Percentiles rank a stretch among this genome's conserved stretches.
phyloP scores from a whole-genome alignment of 2,329 filamentous ascomycete species.

The Lecanicillium sp. region DNA sequence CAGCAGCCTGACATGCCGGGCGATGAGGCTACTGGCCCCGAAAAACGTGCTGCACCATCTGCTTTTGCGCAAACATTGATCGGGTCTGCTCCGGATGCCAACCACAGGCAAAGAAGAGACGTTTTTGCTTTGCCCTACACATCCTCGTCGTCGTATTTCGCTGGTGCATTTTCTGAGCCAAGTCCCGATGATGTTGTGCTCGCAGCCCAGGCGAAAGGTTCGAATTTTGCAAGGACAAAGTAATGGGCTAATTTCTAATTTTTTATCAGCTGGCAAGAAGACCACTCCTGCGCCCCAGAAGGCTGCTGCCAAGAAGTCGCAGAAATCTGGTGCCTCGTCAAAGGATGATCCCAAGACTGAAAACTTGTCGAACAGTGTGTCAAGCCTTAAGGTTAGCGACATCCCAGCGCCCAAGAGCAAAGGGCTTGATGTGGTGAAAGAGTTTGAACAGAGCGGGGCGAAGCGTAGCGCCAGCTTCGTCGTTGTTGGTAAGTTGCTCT shows the following conservation, averaged over 20 bases:
- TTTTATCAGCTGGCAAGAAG: conserved; percentile 45
- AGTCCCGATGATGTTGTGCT: conserved; percentile 89
- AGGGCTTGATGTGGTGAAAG: conserved; percentile 75
- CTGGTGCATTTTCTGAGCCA: conserved; percentile 68
- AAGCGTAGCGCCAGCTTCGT: conserved; percentile 88
- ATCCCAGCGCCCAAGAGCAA: conserved; percentile 58
- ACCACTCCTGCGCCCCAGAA: conserved; percentile 29
- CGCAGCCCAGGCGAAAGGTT: conserved; percentile 84
- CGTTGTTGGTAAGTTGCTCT: conserved; percentile 65
- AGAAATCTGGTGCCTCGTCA: conserved; percentile 13
- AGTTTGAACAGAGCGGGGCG: conserved; percentile 65
- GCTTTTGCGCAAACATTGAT: conserved; percentile 49
- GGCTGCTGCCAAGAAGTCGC: conserved; percentile 32
- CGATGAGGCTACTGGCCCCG: background rate
- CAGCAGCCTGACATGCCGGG: background rate
- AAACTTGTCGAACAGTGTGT: conserved; percentile 21
- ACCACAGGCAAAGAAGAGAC: conserved; percentile 20
- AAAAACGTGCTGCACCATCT: conserved; percentile 32
- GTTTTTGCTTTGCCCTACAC: conserved; percentile 41
- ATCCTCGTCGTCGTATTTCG: conserved; percentile 38
- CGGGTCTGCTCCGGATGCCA: conserved; percentile 28
- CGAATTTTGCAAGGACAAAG: conserved; percentile 47
- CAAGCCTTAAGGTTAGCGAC: conserved; percentile 38
- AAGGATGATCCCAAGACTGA: conserved; percentile 12
- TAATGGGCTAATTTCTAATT: conserved; percentile 46